Evolutionary conservation across 768 basidiomycete species (phyloP), one percentile per base, ranked within the genome.

Genomic region (Clitopilus hobsonii): DNA sequence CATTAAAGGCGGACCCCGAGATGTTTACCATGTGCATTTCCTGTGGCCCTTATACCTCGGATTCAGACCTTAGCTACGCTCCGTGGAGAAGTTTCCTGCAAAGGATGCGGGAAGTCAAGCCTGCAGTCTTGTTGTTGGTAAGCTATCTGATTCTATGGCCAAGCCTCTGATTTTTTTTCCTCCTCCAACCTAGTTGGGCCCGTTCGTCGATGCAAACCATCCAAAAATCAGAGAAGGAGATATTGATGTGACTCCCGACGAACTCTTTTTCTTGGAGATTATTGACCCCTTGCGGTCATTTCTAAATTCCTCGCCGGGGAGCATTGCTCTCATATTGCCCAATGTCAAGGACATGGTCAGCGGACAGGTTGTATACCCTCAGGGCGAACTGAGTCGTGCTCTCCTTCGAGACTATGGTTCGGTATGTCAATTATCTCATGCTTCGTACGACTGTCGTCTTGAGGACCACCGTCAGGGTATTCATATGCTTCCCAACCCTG

Each of bases 31-130:
- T 95, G 69, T 78, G 79, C 57, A 76, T 92, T 30, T 92, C 87
- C 3, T 84, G 86, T 56, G 97, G 97, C 0, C 96, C 97, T 1
- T 98, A 81, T 71, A 95, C 93, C 0, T 65, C 79, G 1, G 94
- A 96, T 54, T 69, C 81, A 2, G 86, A 97, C 66, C 74, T 97
- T 25, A 69, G 76, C 16, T 98, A 83, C 71, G 83, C 79, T 58
- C 87, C 89, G 0, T 87, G 91, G 76, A 71, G 75, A 13, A 73
- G 75, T 1, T 71, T 98, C 22, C 59, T 93, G 10, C 70, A 81
- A n/a, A 76, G 74, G n/a, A 71, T 88, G n/a, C 79, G 78, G 60
- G 64, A 69, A 6, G 76, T 74, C 23, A 87, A 85, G 61, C 96
- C 96, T 1, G 77, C 86, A 16, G 87, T 89, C 0, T 65, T 95